phyloP scores from a whole-genome alignment of 2,329 filamentous ascomycete species.

The Clonostachys rosea region DNA sequence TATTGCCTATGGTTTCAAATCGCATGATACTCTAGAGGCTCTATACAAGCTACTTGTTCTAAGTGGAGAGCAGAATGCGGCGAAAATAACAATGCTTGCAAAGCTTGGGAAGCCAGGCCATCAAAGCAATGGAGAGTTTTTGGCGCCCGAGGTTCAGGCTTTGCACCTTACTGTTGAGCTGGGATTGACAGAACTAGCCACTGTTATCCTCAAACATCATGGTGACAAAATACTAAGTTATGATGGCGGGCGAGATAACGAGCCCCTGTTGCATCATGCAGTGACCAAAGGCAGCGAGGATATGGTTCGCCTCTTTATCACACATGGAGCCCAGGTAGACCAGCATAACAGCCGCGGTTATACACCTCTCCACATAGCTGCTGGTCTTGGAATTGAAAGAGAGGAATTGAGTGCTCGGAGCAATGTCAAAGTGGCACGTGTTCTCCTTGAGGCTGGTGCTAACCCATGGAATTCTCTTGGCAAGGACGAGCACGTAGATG shows the following conservation, averaged over 20 bases:
- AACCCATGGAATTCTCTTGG: background rate
- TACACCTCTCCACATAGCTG: background rate
- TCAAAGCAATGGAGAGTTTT: no score
- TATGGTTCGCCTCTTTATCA: background rate
- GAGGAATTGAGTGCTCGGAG: background rate
- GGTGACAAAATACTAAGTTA: no score
- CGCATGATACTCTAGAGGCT: no score
- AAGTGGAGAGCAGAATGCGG: no score
- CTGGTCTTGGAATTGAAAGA: background rate
- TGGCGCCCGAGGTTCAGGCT: no score
- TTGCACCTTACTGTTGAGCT: no score
- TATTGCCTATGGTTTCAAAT: background rate
- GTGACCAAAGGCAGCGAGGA: background rate
- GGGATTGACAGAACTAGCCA: no score
- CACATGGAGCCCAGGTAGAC: background rate
- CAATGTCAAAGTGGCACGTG: background rate
- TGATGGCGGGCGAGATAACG: background rate
- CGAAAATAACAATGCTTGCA: no score
- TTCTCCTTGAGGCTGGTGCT: background rate
- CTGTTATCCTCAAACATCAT: no score
- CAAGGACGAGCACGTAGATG: no score
- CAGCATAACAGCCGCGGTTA: background rate
- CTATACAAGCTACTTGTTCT: no score
- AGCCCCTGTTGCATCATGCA: background rate
- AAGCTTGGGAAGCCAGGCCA: no score